Conservation (phyloP, 768 basidiomycete species). For the Trichaptum fuscoviolaceum region DNA sequence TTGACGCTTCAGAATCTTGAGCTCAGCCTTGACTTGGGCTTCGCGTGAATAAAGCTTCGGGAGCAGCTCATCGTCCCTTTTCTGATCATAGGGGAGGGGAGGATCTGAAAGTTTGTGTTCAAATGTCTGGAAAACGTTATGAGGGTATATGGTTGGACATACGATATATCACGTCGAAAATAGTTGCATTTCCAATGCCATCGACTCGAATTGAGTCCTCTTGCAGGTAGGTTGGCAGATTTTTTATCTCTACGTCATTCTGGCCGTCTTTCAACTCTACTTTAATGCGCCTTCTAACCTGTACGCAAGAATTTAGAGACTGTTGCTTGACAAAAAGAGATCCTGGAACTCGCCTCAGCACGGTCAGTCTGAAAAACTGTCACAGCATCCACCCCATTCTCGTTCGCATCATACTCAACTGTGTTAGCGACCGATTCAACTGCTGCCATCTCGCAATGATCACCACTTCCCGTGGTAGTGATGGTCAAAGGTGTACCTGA, state of each 20-base stretch:
- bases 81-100: slow-evolving; percentile 30
- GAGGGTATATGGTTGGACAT: slow-evolving; percentile 11
- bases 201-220: slow-evolving; percentile 51
- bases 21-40: slow-evolving; percentile 24
- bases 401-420: neutral
- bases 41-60: slow-evolving; percentile 3
- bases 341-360: neutral
- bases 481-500: no score
- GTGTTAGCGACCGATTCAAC: neutral
- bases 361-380: neutral
- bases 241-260: slow-evolving; percentile 44
- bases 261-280: slow-evolving; percentile 38
- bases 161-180: slow-evolving; percentile 45
- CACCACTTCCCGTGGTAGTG: no score
- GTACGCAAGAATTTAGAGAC: neutral
- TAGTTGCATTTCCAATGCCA: slow-evolving; percentile 40
- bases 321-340: neutral
- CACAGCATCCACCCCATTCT: neutral
- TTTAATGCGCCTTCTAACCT: neutral
- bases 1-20: slow-evolving; percentile 35
- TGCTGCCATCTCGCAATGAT: neutral
- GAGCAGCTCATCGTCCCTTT: slow-evolving; percentile 32
- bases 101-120: slow-evolving; percentile 6
- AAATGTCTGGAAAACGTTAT: neutral
- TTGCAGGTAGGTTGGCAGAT: slow-evolving; percentile 46